Percentiles rank a stretch among this genome's conserved stretches.
phyloP scores from a whole-genome alignment of 352 stramenopile genomes.

The Phytophthora sansomeana region DNA sequence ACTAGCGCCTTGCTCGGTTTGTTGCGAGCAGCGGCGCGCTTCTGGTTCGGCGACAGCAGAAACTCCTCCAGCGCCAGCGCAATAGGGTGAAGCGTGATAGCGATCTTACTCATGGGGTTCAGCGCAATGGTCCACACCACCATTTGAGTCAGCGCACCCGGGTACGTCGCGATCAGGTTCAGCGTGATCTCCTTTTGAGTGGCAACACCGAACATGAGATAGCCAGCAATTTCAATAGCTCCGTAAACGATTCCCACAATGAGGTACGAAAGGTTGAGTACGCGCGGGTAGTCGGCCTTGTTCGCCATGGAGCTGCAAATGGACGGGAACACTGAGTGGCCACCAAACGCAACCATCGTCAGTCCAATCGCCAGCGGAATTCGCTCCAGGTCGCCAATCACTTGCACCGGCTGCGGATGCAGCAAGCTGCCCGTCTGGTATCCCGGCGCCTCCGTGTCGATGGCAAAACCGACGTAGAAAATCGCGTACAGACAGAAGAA shows the following conservation, averaged over 20 bases:
- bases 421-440: slow-evolving; percentile 68
- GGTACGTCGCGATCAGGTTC: slow-evolving; percentile 79
- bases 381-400: slow-evolving; percentile 70
- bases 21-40: slow-evolving; percentile 35
- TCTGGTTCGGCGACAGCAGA: slow-evolving; percentile 56
- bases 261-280: slow-evolving; percentile 80
- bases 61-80: slow-evolving; percentile 81
- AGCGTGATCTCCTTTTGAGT: slow-evolving; percentile 90
- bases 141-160: slow-evolving; percentile 63
- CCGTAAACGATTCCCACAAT: slow-evolving; percentile 79
- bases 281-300: slow-evolving; percentile 61
- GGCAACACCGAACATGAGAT: slow-evolving; percentile 83
- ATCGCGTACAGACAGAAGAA: slow-evolving; percentile 82
- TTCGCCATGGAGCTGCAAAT: slow-evolving; percentile 88
- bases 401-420: slow-evolving; percentile 62
- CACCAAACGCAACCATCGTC: slow-evolving; percentile 89
- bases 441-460: slow-evolving; percentile 43
- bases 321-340: slow-evolving; percentile 90
- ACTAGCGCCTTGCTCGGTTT: slow-evolving; percentile 43
- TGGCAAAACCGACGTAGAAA: slow-evolving; percentile 79
- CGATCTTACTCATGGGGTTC: slow-evolving; percentile 91
- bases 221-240: slow-evolving; percentile 77
- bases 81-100: slow-evolving; percentile 85
- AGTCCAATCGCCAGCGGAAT: slow-evolving; percentile 85
- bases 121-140: slow-evolving; percentile 87